Evolutionary conservation across 768 basidiomycete species (phyloP).

Genomic region (Phanerochaete carnosa): DNA sequence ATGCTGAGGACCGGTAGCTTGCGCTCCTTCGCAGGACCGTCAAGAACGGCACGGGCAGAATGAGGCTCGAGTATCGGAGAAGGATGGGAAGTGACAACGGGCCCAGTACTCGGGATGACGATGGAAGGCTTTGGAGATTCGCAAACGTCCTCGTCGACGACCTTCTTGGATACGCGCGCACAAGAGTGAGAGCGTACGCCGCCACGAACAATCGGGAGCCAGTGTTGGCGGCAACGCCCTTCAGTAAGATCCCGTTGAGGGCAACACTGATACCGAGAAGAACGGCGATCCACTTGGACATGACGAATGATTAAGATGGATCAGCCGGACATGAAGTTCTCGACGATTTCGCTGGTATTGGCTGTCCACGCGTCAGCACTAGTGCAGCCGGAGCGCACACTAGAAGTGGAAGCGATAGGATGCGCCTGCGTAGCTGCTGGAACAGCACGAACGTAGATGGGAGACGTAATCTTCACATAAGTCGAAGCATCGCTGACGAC

Average conservation of each 20-base stretch:
- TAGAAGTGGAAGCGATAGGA: conserved; percentile 9
- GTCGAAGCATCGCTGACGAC: conserved; percentile 33
- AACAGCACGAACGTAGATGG: conserved; percentile 51
- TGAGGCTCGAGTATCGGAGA: conserved; percentile 10
- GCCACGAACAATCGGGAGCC: conserved; percentile 24
- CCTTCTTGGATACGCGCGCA: conserved; percentile 9
- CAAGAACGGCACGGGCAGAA: conserved; percentile 1
- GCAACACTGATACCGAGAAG: conserved; percentile 81
- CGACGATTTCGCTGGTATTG: conserved; percentile 54
- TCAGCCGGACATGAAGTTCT: conserved; percentile 89
- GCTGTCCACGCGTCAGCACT: not conserved
- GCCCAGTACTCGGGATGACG: conserved; percentile 14
- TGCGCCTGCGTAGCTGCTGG: conserved; percentile 17
- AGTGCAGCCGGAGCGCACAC: not conserved
- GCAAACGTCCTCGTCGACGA: conserved; percentile 16
- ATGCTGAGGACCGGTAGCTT: conserved; percentile 22
- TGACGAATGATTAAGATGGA: conserved; percentile 85
- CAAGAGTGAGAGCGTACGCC: conserved; percentile 23
- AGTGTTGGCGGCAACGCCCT: conserved; percentile 66
- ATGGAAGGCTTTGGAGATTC: conserved; percentile 13
- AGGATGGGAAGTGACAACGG: conserved; percentile 2
- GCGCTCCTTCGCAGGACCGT: conserved; percentile 5
- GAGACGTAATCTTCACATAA: conserved; percentile 60
- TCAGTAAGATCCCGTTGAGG: conserved; percentile 91
- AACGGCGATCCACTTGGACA: conserved; percentile 94